These are phyloP conservation scores for Ogataea philodendri DNA, from an alignment of 805 yeast species.

Conservation along the genomic window DNA sequence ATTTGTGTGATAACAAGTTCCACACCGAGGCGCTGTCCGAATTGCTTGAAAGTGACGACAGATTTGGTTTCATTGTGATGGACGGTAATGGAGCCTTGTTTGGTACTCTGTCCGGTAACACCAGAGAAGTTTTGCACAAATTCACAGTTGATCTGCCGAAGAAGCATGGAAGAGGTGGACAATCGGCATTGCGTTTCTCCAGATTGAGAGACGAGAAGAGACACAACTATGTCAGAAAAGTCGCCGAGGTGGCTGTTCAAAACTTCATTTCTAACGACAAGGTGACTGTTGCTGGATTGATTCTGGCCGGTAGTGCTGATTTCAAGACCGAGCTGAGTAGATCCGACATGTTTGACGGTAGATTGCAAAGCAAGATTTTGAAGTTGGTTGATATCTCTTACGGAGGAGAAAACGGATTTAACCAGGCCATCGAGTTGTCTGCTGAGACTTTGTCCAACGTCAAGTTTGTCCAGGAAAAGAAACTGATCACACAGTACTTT, in stretches of 20 bases:
- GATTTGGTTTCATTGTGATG: constrained; percentile 97
- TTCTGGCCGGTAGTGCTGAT: constrained; percentile 98
- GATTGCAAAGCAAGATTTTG: constrained; percentile 83
- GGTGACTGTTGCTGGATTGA: constrained; percentile 89
- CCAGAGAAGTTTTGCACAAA: constrained; percentile 93
- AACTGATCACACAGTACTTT: constrained; percentile 84
- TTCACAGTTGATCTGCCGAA: constrained; percentile 97
- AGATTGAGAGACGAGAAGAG: constrained; percentile 99
- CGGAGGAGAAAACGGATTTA: constrained; percentile 99
- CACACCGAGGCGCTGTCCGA: constrained; percentile 97
- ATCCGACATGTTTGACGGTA: constrained; percentile 89
- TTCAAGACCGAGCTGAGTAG: constrained; percentile 92
- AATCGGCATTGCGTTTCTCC: constrained; percentile 98
- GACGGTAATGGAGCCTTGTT: constrained; percentile 98
- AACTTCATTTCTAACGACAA: constrained; percentile 94
- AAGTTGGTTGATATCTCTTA: constrained; percentile 95
- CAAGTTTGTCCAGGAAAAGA: constrained; percentile 97
- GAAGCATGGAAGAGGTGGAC: constrained; percentile 99
- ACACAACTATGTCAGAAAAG: constrained; percentile 97
- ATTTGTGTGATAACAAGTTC: constrained; percentile 96
- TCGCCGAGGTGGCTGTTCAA: constrained; percentile 97
- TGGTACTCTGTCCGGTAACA: constrained; percentile 94
- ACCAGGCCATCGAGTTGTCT: constrained; percentile 97
- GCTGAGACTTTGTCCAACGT: constrained; percentile 97
- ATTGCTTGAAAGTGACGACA: constrained; percentile 90